Evolutionary conservation across 2,329 filamentous ascomycete species (phyloP), one percentile per base, ranked within the genome.

Genomic region (Monilinia fructicola): DNA sequence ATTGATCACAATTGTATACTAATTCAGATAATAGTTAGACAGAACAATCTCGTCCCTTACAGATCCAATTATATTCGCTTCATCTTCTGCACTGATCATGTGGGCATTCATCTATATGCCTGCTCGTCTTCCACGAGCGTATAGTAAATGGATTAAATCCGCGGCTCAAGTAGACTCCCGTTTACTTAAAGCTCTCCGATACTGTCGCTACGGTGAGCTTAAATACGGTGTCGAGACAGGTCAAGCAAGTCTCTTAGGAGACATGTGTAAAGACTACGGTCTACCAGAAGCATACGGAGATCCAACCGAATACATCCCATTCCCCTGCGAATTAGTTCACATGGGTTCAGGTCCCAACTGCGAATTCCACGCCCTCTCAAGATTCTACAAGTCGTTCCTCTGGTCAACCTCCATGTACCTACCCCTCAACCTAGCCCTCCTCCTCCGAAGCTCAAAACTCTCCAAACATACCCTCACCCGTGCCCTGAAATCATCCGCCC

Each of bases 31-130:
- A 52, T 64, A 77, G 74, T 59, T 76, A 74, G 67, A 79, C 70
- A 67, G 67, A 58, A 67, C 77, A 31, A 70, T 81, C 68, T 79
- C 79, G 31, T 76, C 70, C 12, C 76, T 86, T 48, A 80, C 86
- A n/a, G 90, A 94, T 74, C 85, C 90, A 4, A 78, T 84, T 7
- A 79, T 93, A 23, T 96, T 96, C 76, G 86, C 89, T 54, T 77
- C 83, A 44, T 93, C 90, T 26, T 87, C 85, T 50, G 89, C 88
- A 28, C 79, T 91, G 48, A 88, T 96, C 71, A 96, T 96, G 92
- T 94, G 91, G 89, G 85, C 91, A 23, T 96, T 91, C 90, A 89
- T 96, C 76, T 96, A 94, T 79, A 77, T 81, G 12, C 91, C 92
- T 0, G 82, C 85, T 46, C 83, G 85, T 26, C 83, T 96, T 1